Base-by-base conservation (phyloP, 2,329 filamentous ascomycete genomes). In the Fusarium metavorans region DNA sequence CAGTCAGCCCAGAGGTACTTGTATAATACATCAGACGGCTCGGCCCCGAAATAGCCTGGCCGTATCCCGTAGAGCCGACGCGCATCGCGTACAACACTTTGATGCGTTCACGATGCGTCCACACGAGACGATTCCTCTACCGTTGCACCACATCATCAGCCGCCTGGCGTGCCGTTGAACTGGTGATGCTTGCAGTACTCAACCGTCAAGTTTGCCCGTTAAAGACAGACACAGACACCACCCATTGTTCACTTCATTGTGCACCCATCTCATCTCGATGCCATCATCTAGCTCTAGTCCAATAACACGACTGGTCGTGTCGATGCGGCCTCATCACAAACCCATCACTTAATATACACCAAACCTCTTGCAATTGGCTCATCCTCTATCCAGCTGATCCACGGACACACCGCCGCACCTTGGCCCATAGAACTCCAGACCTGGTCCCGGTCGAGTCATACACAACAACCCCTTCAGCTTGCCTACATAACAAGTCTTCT, bases 271-370 rank as follows among this genome's bases (percentile, higher is more conserved):
- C 30, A 35, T 45, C 58, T 59, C 54, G 39, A 57, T 60, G 27
- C 48, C 27, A 52, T 52, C 48, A 52, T 52, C 48, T 48, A 52
- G 5, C 16, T 30, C 27, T 14, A 32, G 18, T 20, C 48, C 48
- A 52, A 52, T 52, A 32, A 52, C 48, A 52, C 60, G 37, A 54
- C 58, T 57, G 76, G 74, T 71, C 74, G 58, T 64, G 59, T 68
- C 58, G 25, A 77, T 78, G 76, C 73, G 66, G 67, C 76, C 76
- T 64, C 56, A 45, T 67, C 56, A 41, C 45, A 43, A 45, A 35
- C 16, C 68, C 57, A 66, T 75, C 72, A 74, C 68, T 57, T 35
- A 20, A 20, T 39, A 25, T 20, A 52, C 27, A 43, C 32, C 35
- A 41, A 14, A 37, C 0, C 9, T 43, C 25, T 30, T n/a, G 9